These are phyloP conservation scores for Breviolum minutum DNA, from an alignment of 73 alveolate genomes.

Conservation along the genomic window DNA sequence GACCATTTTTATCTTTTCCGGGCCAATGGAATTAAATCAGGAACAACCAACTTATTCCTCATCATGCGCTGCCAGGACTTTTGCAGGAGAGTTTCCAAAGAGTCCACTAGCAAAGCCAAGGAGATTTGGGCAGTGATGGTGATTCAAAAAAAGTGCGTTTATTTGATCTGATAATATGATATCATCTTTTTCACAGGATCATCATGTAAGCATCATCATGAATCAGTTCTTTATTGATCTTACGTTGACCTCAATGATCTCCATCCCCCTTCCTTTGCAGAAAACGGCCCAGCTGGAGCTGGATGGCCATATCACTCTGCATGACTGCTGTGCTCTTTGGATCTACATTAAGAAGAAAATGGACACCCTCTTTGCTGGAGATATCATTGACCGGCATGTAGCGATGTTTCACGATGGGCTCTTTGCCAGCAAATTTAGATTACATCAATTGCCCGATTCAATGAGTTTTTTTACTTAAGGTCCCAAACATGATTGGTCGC, in stretches of 20 bases:
- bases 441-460: background rate
- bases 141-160: background rate
- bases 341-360: background rate
- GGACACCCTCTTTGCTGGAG: background rate
- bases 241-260: background rate
- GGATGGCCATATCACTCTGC: background rate
- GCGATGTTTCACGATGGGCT: background rate
- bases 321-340: background rate
- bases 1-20: background rate
- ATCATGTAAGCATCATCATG: background rate
- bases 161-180: background rate
- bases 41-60: background rate
- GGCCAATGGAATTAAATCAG: background rate
- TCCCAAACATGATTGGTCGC: background rate
- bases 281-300: background rate
- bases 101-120: constrained; percentile 13
- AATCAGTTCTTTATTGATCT: too few relatives aligned
- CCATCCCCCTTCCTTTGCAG: background rate
- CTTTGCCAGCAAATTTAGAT: background rate
- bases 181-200: background rate
- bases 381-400: background rate
- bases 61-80: background rate
- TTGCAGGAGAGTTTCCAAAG: background rate
- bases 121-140: background rate
- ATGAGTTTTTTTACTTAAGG: background rate